Evolutionary conservation across 331 rosid genomes (phyloP), one percentile per base, ranked within the genome.

Genomic region (Erythrophleum ivorense): DNA sequence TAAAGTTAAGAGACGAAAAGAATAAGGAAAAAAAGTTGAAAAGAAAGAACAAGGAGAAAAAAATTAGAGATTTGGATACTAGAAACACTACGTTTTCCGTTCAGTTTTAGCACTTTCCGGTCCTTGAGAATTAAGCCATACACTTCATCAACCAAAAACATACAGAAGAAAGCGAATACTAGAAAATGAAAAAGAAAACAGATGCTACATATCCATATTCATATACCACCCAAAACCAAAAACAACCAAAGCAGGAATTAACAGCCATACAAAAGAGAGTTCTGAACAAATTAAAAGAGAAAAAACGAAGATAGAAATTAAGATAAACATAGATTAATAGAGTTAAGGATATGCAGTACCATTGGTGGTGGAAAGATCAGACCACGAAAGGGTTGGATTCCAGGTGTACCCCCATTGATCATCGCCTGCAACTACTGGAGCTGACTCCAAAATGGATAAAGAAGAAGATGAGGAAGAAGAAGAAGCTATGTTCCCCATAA

Each of bases 281-380:
- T 38, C 31, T 46, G 7, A 34, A 19, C 7, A 11, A 19, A 46
- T 16, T 0, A 52, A n/a, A 55, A 55, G 18, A n/a, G n/a, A 3
- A 66, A 50, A 66, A 31, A 19, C 5, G 2, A 9, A 63, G 69
- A 68, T 14, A 68, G 53, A 31, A 13, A 6, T 19, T 41, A 69
- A 45, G 55, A 69, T 9, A 15, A 45, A 21, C 38, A 31, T n/a
- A 18, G n/a, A 69, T n/a, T 21, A 7, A 15, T 63, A 63, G 52
- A 9, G 82, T 80, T 76, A 85, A 69, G 92, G 94, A 80, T 90
- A 93, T 81, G 92, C 89, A 45, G 40, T 69, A 82, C 91, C 97
- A 73, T 89, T 87, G 58, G 92, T 87, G 69, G 94, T 84, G n/a
- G 97, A 87, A 82, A 87, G 91, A 86, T 91, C 92, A 72, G 89